Base-by-base conservation (phyloP, 2,329 filamentous ascomycete species). In the Dactylella cylindrospora region DNA sequence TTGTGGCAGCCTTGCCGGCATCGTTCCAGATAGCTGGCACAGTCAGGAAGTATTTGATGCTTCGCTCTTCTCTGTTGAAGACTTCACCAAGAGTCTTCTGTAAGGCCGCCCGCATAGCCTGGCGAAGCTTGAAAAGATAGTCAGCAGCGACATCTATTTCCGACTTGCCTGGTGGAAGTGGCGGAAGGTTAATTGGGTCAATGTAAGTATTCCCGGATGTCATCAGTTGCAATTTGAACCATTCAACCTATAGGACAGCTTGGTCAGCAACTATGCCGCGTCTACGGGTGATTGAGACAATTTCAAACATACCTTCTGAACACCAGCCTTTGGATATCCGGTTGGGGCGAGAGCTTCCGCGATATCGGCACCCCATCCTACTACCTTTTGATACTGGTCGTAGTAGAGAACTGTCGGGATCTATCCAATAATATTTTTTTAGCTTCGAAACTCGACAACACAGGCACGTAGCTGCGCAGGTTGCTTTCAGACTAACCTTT, bases 1-100 rank as follows among this genome's bases (percentile, higher is more conserved):
- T 84, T 10, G 93, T 97, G 31, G 93, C 93, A 55, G 93, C 93
- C 77, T 98, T 98, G 69, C 90, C 93, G 38, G 93, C 91, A 76
- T 97, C 93, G 73, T 97, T 97, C 93, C 93, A 97, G 69, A 98
- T 97, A 68, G 93, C 93, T 15, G 93, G 93, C n/a, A 98, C 93
- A 2, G 93, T 98, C 69, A 98, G 78, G 74, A 96, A 97, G 76
- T 97, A 97, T 69, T 89, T 83, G 70, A 97, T 98, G 74, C 97
- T 97, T 70, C 91, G 86, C 78, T 97, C 93, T 77, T 97, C 93
- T 74, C 93, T 81, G 75, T 94, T 95, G 75, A 97, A 98, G 0
- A 98, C 93, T 72, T 97, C 93, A 50, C 93, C 93, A 23, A 97
- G 79, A 1, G 90, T 95, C 81, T 97, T 97, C 74, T 95, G 90